Evolutionary conservation across 306 rosid species (phyloP), one percentile per base, ranked within the genome.

Genomic region (peach (Prunus persica)): DNA sequence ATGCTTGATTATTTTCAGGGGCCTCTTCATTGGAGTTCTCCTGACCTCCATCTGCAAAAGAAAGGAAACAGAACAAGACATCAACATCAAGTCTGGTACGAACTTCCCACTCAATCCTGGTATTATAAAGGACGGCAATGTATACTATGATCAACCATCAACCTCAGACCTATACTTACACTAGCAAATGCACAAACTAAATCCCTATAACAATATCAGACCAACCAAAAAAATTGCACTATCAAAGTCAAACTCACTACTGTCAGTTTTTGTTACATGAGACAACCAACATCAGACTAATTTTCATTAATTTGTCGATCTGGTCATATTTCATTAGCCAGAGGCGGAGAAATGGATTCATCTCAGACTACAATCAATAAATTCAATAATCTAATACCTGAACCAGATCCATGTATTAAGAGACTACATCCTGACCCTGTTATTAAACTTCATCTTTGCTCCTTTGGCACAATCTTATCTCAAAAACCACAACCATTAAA

Each of bases 1-100:
- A 92, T 56, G 88, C 91, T 81, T 81, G 88, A 86, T 88, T 90
- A 75, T 82, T 88, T 85, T 90, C 96, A 3, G 92, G 96, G 43
- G 87, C 65, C 10, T 88, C 97, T 73, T 88, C 93, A 49, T 68
- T 88, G 82, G 77, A 49, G 72, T 74, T 83, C 81, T 90, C 93
- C 66, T 77, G 96, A 67, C 81, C 86, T 55, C 84, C 96, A 34
- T 88, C 97, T 90, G 86, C 81, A 78, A 78, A 82, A 67, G 18
- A 43, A 19, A 66, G 47, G 25, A 84, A 58, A 24, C 43, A 62
- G 15, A 64, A 78, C 19, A 34, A 76, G 25, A 15, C 5, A 34
- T 67, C 25, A 13, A 25, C 5, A 65, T 56, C n/a, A 27, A 11
- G 27, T 16, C 67, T 30, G 12, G 43, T 72, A 45, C 14, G 1